These are phyloP conservation scores for Eimeria necatrix DNA, from an alignment of 169 alveolate species.

Conservation along the genomic window DNA sequence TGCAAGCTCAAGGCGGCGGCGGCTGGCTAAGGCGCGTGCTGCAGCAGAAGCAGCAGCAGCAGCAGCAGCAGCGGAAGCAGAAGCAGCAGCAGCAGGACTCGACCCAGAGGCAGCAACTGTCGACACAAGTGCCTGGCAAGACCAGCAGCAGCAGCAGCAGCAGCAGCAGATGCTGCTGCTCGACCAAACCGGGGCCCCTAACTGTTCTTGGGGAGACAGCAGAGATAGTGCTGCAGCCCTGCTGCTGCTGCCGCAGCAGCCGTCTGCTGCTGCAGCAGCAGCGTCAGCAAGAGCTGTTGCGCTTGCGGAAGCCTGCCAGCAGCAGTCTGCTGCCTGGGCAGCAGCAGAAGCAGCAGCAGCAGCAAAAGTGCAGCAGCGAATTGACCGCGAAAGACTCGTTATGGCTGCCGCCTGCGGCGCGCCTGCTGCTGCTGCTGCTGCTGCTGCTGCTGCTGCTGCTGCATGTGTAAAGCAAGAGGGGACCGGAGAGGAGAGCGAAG, in stretches of 20 bases:
- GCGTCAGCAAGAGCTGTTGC: conserved; percentile 17
- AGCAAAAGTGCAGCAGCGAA: not conserved
- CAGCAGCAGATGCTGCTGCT: conserved; percentile 16
- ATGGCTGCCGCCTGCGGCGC: conserved; percentile 21
- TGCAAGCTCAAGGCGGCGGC: conserved; percentile 46
- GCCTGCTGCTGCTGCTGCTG: conserved; percentile 29
- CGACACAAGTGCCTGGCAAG: not conserved
- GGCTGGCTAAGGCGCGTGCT: conserved; percentile 37
- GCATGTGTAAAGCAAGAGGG: conserved; percentile 19
- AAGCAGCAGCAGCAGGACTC: not conserved
- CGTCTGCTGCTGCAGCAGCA: not conserved
- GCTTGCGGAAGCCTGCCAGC: conserved; percentile 35
- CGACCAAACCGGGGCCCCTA: not conserved
- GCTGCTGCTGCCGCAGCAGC: conserved; percentile 53
- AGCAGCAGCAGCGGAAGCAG: conserved; percentile 1
- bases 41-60: conserved; percentile 62
- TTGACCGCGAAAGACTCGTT: not conserved
- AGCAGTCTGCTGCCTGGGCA: conserved; percentile 41
- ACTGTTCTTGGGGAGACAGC: conserved; percentile 1
- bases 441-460: not conserved
- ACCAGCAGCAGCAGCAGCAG: conserved; percentile 51
- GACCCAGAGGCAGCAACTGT: not conserved
- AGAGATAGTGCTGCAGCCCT: conserved; percentile 6
- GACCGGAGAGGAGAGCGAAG: not conserved
- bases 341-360: conserved; percentile 23